Evolutionary conservation across 2,329 filamentous ascomycete species (phyloP), one percentile per base, ranked within the genome.

Genomic region (Dryadomyces quercivorus): DNA sequence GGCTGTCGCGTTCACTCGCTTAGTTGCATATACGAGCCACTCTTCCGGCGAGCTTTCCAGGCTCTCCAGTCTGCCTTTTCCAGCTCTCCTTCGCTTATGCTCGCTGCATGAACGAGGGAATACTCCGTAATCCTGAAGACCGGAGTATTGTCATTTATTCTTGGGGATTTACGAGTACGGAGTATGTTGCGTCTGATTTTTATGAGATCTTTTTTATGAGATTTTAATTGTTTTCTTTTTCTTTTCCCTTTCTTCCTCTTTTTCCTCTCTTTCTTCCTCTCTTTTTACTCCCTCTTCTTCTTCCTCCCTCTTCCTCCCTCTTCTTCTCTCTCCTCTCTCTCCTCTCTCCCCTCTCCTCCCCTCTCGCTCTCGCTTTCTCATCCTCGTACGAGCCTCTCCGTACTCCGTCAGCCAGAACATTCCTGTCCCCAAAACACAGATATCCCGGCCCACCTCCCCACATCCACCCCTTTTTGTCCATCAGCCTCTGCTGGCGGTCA

Each of bases 401-500:
- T 52, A 56, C 54, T 56, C 54, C 48, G 55, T 18, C 10, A 20
- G n/a, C 42, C 16, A 18, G n/a, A 44, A 7, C 16, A 46, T 46
- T n/a, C 44, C 20, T 46, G 44, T 22, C 44, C 44, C 8, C 42
- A 44, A 44, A 20, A 20, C 16, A 44, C 42, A 44, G 5, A 44
- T 15, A 44, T 18, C 46, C 22, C 22, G 26, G 46, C 18, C 46
- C 46, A 49, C 26, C 46, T 49, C 46, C n/a, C 46, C 46, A 36
- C 46, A 49, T 31, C 16, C 26, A 18, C 46, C 46, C 46, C 46
- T 10, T 48, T 48, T 48, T 48, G 44, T 21, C 44, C 20, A 21
- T 31, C 26, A 31, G 26, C 26, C 26, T 31, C 26, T 31, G 26
- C 8, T 31, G 26, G 26, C 26, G 26, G 26, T 31, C 8, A 31